Evolutionary conservation across 177 flowering plant genomes (phyloP).

Genomic region (Vitis hybrid): DNA sequence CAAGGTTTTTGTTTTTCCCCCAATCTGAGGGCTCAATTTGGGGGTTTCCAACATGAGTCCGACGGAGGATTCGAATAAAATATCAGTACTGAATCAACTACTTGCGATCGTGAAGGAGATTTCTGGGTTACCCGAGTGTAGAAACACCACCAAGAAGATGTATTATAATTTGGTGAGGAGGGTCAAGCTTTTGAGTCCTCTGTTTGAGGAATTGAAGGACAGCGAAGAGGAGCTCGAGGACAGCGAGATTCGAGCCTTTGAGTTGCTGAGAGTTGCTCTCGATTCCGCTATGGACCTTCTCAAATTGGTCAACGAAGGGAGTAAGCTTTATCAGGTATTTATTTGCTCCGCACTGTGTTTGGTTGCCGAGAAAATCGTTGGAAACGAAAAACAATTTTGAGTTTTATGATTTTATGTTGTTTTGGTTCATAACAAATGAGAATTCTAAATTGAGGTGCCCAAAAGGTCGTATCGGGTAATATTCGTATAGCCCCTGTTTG

Average conservation of each 20-base stretch:
- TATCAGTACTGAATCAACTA: constrained; percentile 32
- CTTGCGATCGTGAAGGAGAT: constrained; percentile 50
- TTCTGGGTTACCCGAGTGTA: constrained; percentile 63
- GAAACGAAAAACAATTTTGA: not conserved
- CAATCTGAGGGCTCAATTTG: not conserved
- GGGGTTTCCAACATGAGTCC: constrained; percentile 17
- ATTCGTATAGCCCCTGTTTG: not conserved
- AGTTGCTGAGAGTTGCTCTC: constrained; percentile 40
- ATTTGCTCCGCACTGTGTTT: constrained; percentile 3
- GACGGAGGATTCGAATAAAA: constrained; percentile 21
- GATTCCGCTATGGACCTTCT: constrained; percentile 54
- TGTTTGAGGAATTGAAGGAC: constrained; percentile 82
- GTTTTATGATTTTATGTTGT: constrained; percentile 1
- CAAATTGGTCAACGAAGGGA: constrained; percentile 54
- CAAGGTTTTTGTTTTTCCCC: not conserved
- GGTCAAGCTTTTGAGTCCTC: constrained; percentile 80
- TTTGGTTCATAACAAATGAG: not conserved
- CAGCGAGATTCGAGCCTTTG: constrained; percentile 40
- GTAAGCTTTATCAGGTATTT: constrained; percentile 76
- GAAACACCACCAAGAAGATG: constrained; percentile 52
- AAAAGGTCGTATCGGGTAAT: not conserved
- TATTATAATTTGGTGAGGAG: constrained; percentile 67
- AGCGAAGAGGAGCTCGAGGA: constrained; percentile 28
- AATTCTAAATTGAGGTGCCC: too few relatives aligned
- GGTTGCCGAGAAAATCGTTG: not conserved